Evolutionary conservation across 306 rosid species (phyloP), one percentile per base, ranked within the genome.

Genomic region (Quercus parvula): DNA sequence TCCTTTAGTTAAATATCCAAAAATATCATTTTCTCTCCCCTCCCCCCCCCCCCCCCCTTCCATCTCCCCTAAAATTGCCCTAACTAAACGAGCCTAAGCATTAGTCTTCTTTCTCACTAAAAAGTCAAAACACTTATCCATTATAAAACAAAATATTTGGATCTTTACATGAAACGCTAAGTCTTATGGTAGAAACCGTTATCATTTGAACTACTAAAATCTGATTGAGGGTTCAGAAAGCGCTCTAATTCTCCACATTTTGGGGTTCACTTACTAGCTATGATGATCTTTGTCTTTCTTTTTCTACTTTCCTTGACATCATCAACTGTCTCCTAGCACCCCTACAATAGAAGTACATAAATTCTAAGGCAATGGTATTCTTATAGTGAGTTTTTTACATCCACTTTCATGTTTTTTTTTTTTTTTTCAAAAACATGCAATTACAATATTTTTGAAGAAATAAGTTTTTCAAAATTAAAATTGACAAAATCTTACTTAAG

Each of bases 21-120:
- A 38, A 7, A 38, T 38, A 38, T 38, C 11, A 38, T 7, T 38
- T 0, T 38, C 46, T 38, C 10, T 6, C 2, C 44, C 9, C 24
- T 22, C 38, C 1, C 8, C 8, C 41, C 8, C 41, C 2, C 2
- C 0, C 41, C 41, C 2, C 1, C 0, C 0, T 35, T 35, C 41
- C 41, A 35, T 35, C 8, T 6, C 1, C 41, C 41, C 12, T 41
- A 41, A 41, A 41, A 41, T 41, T 41, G 46, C 12, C 0, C 46
- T 11, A 41, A 41, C 1, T 3, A 41, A 41, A 41, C 1, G 3
- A 41, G 46, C 46, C 46, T 41, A 38, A 38, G 46, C 46, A 41
- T 41, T 8, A 41, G 46, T 41, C 46, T 38, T 2, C 46, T 41
- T 41, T 41, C 46, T 7, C 46, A 7, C 46, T 41, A 8, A 41